Evolutionary conservation across 352 stramenopile genomes (phyloP).

Genomic region (Aphanomyces invadans): DNA sequence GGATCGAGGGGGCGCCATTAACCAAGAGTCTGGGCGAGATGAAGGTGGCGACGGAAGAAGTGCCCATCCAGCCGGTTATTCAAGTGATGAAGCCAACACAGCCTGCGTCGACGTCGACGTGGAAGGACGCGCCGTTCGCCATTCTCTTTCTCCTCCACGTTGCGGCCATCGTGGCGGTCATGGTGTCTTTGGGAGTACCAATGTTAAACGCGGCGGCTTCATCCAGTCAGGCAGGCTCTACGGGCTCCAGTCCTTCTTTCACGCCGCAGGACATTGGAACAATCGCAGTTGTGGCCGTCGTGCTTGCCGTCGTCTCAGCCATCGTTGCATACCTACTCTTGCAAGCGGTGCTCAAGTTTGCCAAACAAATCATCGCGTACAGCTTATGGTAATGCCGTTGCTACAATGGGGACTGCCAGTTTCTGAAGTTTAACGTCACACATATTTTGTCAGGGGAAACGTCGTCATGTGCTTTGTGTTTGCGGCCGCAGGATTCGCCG

Average conservation of each 20-base stretch:
- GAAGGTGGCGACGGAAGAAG: background rate
- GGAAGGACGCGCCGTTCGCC: constrained; percentile 16
- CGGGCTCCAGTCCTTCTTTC: background rate
- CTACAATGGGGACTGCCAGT: no score
- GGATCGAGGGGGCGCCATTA: background rate
- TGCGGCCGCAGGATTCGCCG: background rate
- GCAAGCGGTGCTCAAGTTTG: background rate
- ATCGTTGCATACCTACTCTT: background rate
- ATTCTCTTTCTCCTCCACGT: constrained; percentile 16
- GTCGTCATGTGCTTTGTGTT: background rate
- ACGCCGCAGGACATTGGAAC: background rate
- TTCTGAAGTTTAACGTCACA: background rate
- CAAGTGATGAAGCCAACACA: background rate
- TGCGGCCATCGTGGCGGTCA: background rate
- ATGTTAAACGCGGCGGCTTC: background rate
- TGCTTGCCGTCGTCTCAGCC: background rate
- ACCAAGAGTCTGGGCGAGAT: no score
- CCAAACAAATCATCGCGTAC: background rate
- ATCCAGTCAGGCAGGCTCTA: background rate
- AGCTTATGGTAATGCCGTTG: background rate
- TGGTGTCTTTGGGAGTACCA: background rate
- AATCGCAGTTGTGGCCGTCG: background rate
- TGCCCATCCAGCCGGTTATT: background rate
- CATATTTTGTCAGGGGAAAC: background rate
- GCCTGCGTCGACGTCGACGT: background rate